Evolutionary conservation across 2,329 filamentous ascomycete species (phyloP), one percentile per base, ranked within the genome.

Genomic region (Didymella glomerata): DNA sequence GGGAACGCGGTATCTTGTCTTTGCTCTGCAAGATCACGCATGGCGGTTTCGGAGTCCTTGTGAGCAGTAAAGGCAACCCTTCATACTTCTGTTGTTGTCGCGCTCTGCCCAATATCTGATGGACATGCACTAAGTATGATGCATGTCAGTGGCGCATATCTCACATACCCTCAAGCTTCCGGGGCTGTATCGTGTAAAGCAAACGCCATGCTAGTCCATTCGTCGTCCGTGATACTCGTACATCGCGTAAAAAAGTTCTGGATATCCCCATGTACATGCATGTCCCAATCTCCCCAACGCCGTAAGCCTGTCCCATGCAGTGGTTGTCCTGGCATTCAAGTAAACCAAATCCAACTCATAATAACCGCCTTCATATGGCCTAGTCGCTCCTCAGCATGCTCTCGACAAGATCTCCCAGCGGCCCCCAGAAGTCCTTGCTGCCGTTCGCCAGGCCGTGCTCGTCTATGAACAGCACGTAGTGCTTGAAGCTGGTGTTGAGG

Each of bases 401-500:
- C 77, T 99, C 95, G 49, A 99, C 95, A 67, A 99, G 81, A 78
- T 99, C 95, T 11, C 94, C 94, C 57, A 99, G 78, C 13, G 95
- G 95, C 1, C 95, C 95, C 90, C 94, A 99, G 82, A 94, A 99
- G 78, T 99, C 95, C 79, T 96, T 93, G 57, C 77, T 78, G 49
- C 94, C 95, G 73, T 88, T 96, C 27, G 93, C 93, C 68, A 99
- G 81, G 68, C 87, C 88, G 80, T 98, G 95, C 84, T 99, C 96
- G 77, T 99, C 93, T 68, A 99, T 93, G 79, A 99, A 99, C 59
- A 99, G 86, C 63, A 99, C 95, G 75, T 98, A 99, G 80, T 99
- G 95, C 85, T 99, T 99, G 87, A 99, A 99, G 80, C 92, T 96
- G 14, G 95, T 99, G 81, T 99, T 99, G 66, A 99, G 86, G 79